Conservation (phyloP, 73 alveolate species). For the Paramecium sexaurelia region DNA sequence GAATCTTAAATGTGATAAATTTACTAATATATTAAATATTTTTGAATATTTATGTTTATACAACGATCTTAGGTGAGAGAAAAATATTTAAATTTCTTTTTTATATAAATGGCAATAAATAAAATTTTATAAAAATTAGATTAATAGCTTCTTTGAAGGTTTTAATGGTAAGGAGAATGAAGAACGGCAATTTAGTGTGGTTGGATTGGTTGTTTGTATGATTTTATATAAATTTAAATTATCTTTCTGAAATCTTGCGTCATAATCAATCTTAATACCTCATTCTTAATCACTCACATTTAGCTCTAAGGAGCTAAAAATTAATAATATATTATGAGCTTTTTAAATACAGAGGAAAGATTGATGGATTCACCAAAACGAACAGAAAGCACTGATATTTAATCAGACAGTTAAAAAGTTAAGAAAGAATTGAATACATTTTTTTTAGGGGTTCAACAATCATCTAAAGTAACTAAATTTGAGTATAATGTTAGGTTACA, state of each 20-base stretch:
- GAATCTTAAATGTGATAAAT: too few species aligned
- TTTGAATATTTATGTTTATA: neutral
- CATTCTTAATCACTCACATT: slow-evolving; percentile 14
- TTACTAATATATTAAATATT: too few species aligned
- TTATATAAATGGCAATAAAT: neutral
- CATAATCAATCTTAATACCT: neutral
- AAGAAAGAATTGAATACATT: neutral
- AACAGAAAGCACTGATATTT: neutral
- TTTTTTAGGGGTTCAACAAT: neutral
- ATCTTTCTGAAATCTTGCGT: neutral
- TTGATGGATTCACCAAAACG: slow-evolving; percentile 6
- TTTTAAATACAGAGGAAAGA: neutral
- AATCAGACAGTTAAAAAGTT: slow-evolving; percentile 15
- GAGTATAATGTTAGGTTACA: neutral
- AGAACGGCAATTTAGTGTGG: neutral
- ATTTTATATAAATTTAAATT: neutral
- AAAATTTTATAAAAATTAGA: neutral
- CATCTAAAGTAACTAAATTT: neutral
- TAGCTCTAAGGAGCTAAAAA: neutral
- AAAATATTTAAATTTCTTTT: neutral
- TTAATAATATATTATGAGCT: neutral
- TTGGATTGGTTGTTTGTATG: neutral
- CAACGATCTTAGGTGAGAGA: too few species aligned
- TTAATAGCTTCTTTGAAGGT: neutral
- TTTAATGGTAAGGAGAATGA: neutral